phyloP scores from a whole-genome alignment of 129 eudicot species.

The Flaveria bidentis region DNA sequence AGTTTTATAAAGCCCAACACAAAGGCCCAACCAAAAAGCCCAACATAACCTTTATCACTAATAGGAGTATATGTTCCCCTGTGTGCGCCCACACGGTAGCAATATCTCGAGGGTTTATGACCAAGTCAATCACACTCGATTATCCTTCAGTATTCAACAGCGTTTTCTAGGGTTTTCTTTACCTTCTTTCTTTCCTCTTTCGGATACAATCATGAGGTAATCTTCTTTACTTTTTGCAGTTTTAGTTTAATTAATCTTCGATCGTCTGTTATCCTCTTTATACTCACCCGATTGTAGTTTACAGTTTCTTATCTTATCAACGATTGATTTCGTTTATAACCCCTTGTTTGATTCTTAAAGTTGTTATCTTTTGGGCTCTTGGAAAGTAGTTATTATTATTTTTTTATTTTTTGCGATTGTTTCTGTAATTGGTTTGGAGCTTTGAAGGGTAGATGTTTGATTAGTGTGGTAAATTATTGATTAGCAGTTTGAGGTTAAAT shows the following conservation, averaged over 20 bases:
- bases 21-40: neutral
- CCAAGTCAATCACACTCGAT: neutral
- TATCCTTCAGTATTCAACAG: neutral
- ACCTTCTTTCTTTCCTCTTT: conserved; percentile 31
- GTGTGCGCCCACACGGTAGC: neutral
- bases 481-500: too few relatives aligned
- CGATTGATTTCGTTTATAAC: neutral
- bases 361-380: too few relatives aligned
- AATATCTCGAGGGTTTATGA: conserved; percentile 42
- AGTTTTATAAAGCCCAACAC: neutral
- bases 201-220: conserved; percentile 44
- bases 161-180: conserved; percentile 47
- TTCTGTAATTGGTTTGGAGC: too few relatives aligned
- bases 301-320: neutral
- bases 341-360: neutral
- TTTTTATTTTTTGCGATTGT: too few relatives aligned
- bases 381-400: too few relatives aligned
- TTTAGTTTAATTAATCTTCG: conserved; percentile 14
- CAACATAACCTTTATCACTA: neutral
- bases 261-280: conserved; percentile 16
- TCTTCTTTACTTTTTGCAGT: conserved; percentile 4
- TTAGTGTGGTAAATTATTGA: too few relatives aligned
- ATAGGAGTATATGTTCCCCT: too few relatives aligned
- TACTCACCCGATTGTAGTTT: neutral
- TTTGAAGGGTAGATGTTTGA: too few relatives aligned